phyloP scores from a whole-genome alignment of 2,329 filamentous ascomycete species.

The Fusarium sp. region DNA sequence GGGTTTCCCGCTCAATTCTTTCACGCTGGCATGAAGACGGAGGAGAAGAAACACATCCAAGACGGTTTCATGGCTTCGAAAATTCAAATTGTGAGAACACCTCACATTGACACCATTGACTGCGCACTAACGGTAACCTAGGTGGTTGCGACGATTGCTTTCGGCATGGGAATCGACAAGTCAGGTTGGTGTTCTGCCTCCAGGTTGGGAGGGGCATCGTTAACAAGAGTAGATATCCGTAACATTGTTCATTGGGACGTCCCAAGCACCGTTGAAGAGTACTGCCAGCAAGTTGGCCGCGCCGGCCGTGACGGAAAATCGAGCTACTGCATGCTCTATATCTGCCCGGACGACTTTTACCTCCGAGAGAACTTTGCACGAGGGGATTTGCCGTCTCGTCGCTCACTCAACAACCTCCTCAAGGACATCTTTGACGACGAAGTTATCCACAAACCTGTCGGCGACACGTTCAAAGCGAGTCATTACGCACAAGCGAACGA shows the following conservation, averaged over 20 bases:
- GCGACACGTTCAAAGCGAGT: slow-evolving; percentile 56
- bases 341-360: slow-evolving; percentile 72
- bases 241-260: slow-evolving; percentile 70
- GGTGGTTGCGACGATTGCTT: slow-evolving; percentile 68
- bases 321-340: slow-evolving; percentile 71
- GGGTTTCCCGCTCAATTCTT: slow-evolving; percentile 63
- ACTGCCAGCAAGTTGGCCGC: slow-evolving; percentile 71
- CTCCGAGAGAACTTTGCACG: slow-evolving; percentile 72
- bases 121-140: slow-evolving; percentile 5
- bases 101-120: accelerated
- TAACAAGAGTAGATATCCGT: slow-evolving; percentile 60
- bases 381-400: slow-evolving; percentile 70
- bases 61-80: slow-evolving; percentile 66
- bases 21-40: slow-evolving; percentile 66
- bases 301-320: slow-evolving; percentile 68
- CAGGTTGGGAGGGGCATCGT: background rate
- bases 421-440: slow-evolving; percentile 65
- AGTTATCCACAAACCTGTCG: slow-evolving; percentile 24
- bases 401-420: slow-evolving; percentile 65
- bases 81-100: slow-evolving; percentile 52
- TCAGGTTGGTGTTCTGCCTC: slow-evolving; percentile 33
- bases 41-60: slow-evolving; percentile 63
- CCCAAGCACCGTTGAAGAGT: slow-evolving; percentile 68
- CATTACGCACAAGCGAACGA: slow-evolving; percentile 62
- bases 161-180: slow-evolving; percentile 75